Percentiles rank a stretch among this genome's conserved stretches.
Conservation (phyloP, 2,329 filamentous ascomycete species). For the Ascochyta lentis region DNA sequence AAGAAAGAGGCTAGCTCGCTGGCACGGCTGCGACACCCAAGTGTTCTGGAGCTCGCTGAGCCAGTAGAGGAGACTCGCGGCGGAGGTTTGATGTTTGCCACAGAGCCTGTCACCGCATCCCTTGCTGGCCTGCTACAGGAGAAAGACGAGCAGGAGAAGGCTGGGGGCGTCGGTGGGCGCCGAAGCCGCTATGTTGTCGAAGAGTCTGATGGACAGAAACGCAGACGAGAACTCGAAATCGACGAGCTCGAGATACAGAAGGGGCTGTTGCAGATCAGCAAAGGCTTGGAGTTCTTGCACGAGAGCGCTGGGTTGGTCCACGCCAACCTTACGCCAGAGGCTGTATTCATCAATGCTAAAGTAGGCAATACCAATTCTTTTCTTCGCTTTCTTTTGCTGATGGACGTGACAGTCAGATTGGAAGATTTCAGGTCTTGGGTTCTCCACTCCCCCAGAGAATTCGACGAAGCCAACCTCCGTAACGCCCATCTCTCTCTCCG, state of each 20-base stretch:
- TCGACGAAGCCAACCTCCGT: slow-evolving; percentile 78
- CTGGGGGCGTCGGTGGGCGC: slow-evolving; percentile 71
- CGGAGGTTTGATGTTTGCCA: slow-evolving; percentile 94
- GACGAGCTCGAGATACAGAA: slow-evolving; percentile 99
- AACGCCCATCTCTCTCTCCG: slow-evolving; percentile 79
- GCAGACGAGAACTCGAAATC: slow-evolving; percentile 83
- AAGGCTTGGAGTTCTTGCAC: slow-evolving; percentile 92
- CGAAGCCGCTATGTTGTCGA: slow-evolving; percentile 82
- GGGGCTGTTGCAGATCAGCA: slow-evolving; percentile 88
- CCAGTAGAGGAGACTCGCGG: slow-evolving; percentile 93
- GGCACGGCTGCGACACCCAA: slow-evolving; percentile 87
- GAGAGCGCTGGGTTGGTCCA: slow-evolving; percentile 94
- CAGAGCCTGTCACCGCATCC: slow-evolving; percentile 89
- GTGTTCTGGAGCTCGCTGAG: slow-evolving; percentile 89
- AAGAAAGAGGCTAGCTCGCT: slow-evolving; percentile 91
- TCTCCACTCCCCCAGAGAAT: slow-evolving; percentile 80
- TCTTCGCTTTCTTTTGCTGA: slow-evolving; percentile 32
- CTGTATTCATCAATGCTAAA: slow-evolving; percentile 93
- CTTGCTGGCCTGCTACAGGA: slow-evolving; percentile 81
- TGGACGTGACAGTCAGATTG: slow-evolving; percentile 75
- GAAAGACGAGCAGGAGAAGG: slow-evolving; percentile 84
- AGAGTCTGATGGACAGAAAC: slow-evolving; percentile 73
- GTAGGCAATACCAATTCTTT: slow-evolving; percentile 52
- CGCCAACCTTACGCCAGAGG: slow-evolving; percentile 91
- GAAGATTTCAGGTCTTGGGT: slow-evolving; percentile 96